A percentile compares a stretch with the other conserved stretches of the same genome.
These are phyloP conservation scores for Lactarius akahatsu DNA, from an alignment of 768 basidiomycete genomes.

Conservation along the genomic window DNA sequence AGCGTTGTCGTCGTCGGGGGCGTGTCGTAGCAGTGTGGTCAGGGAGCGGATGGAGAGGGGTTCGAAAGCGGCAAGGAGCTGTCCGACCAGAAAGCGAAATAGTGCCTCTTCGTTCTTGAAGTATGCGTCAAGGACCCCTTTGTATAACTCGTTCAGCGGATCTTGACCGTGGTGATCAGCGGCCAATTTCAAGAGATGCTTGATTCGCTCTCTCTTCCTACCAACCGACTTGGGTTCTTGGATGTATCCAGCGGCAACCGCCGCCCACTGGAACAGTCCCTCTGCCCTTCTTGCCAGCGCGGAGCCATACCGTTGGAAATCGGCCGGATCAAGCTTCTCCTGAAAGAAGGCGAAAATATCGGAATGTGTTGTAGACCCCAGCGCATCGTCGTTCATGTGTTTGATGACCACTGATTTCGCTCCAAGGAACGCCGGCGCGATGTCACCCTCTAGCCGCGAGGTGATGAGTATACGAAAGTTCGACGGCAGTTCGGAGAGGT, in stretches of 20 bases:
- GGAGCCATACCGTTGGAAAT: not conserved
- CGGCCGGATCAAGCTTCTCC: not conserved
- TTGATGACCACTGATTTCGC: not conserved
- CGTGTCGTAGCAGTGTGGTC: not conserved
- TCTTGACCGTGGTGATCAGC: not conserved
- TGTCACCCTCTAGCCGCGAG: not conserved
- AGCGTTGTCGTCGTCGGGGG: not conserved
- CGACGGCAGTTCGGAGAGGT: too few species aligned
- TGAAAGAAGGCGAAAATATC: not conserved
- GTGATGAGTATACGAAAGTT: too few species aligned
- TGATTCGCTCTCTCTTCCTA: not conserved
- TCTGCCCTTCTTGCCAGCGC: not conserved
- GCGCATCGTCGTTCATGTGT: not conserved
- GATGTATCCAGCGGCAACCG: conserved; percentile 1
- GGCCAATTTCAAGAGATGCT: not conserved
- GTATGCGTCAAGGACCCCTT: not conserved
- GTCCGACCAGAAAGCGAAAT: conserved; percentile 3
- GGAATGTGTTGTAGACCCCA: not conserved
- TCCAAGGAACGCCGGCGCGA: not conserved
- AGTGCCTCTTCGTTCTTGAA: not conserved
- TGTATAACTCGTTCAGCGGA: not conserved
- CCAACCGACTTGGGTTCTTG: not conserved
- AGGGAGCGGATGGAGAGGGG: conserved; percentile 7
- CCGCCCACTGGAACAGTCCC: conserved; percentile 1
- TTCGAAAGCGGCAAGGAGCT: conserved; percentile 2